These are phyloP conservation scores for Chytriomyces sp. DNA, from an alignment of 192 early-diverging fungal species.

Conservation along the genomic window DNA sequence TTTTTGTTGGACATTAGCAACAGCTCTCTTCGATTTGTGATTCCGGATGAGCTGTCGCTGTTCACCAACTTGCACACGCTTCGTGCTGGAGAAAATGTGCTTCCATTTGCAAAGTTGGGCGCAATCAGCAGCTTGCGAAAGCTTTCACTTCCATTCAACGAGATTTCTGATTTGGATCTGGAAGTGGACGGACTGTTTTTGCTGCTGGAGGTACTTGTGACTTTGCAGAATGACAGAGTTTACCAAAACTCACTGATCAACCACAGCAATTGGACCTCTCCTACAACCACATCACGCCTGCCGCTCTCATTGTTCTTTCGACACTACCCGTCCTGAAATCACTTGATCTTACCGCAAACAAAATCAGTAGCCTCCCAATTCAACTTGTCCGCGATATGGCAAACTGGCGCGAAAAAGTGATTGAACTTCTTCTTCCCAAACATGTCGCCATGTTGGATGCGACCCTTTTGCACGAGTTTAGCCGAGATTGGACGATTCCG, in stretches of 20 bases:
- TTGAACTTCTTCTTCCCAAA: constrained; percentile 48
- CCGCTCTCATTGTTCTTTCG: constrained; percentile 55
- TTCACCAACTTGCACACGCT: constrained; percentile 59
- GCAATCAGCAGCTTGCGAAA: constrained; percentile 46
- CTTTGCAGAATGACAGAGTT: background rate
- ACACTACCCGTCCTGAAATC: constrained; percentile 47
- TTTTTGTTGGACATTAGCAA: constrained; percentile 50
- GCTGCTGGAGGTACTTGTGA: constrained; percentile 42
- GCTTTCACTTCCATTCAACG: constrained; percentile 56
- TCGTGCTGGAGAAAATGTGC: constrained; percentile 50
- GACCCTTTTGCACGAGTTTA: background rate
- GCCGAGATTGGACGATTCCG: background rate
- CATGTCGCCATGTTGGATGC: constrained; percentile 50
- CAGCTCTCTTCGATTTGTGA: constrained; percentile 50
- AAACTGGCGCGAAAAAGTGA: constrained; percentile 53
- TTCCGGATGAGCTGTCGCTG: constrained; percentile 59
- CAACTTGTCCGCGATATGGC: constrained; percentile 23
- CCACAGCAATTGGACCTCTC: constrained; percentile 57
- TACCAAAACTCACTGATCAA: background rate
- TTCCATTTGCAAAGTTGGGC: constrained; percentile 56
- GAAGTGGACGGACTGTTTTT: constrained; percentile 57
- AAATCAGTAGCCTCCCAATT: constrained; percentile 42
- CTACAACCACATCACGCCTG: constrained; percentile 48
- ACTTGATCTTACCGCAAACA: constrained; percentile 56
- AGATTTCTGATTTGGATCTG: constrained; percentile 56